Evolutionary conservation across 176 grass and related monocot genomes (phyloP), one percentile per base, ranked within the genome.

Genomic region (Aechmea fasciata): DNA sequence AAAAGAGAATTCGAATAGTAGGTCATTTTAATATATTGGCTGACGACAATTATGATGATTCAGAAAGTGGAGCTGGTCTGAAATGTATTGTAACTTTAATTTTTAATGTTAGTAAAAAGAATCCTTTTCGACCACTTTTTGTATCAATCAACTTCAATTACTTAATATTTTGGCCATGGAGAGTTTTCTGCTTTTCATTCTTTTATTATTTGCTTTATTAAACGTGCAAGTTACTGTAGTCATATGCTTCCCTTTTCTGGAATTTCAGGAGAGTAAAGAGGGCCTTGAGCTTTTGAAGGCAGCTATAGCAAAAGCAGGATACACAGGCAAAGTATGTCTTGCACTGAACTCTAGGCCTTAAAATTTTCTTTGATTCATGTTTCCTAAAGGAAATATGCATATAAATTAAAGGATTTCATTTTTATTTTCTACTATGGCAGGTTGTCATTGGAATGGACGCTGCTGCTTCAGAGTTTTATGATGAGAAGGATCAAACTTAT

Each of bases 401-500:
- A 57, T 20, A 11, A 62, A 17, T 2, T 57, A 17, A 11, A 9
- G 0, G 1, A 20, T 57, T 3, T 51, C 52, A 47, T 9, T 75
- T 9, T 69, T 3, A 49, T 33, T 13, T 26, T 22, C 57, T 51
- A 8, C 6, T 9, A 1, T 72, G 50, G 1, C 52, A 97, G 94
- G 89, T 97, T 67, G 86, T 93, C 66, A 97, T 97, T 73, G 94
- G 94, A 77, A 97, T 97, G 94, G 93, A 97, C 66, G 93, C 92
- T 82, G 93, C 93, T 64, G 93, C 93, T 79, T 97, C 93, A 20
- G 93, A 97, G 49, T 97, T 97, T 74, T 97, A 83, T 52, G 77
- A 51, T 69, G 93, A 97, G 6, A 97, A 97, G 74, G 93, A 97
- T 51, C 77, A 87, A 57, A 96, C 92, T 8, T 96, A 96, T 73